phyloP scores from a whole-genome alignment of 139 green algal genomes.

The Desmodesmus armatus region DNA sequence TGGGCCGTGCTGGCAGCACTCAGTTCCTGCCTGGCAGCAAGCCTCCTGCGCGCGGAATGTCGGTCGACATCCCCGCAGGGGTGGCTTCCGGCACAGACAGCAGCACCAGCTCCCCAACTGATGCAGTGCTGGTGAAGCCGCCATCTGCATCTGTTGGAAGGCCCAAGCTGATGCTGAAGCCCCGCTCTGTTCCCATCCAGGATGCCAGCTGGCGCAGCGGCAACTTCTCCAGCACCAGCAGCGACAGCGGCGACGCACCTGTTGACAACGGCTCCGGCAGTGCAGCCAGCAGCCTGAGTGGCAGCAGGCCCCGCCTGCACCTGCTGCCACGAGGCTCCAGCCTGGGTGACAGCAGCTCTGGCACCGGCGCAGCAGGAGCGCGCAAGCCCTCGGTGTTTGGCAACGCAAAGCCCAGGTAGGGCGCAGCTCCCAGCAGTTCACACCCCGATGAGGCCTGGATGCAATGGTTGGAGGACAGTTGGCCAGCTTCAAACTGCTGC shows the following conservation, averaged over 20 bases:
- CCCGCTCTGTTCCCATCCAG: neutral
- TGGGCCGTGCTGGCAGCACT: neutral
- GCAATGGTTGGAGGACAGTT: no score
- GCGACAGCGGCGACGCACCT: conserved; percentile 7
- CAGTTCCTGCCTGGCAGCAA: neutral
- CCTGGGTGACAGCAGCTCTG: neutral
- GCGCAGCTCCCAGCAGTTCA: no score
- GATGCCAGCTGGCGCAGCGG: neutral
- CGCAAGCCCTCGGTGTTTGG: conserved; percentile 32
- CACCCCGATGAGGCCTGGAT: no score
- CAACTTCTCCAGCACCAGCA: conserved; percentile 15
- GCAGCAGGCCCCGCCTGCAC: conserved; percentile 5
- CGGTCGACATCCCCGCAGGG: no score
- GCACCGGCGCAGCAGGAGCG: neutral
- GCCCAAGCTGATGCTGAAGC: conserved; percentile 21
- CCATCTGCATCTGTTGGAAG: no score
- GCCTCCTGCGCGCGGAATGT: no score
- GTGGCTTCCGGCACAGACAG: no score
- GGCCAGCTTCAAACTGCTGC: no score
- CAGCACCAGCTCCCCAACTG: neutral
- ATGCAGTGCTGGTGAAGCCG: neutral
- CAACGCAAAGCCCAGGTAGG: conserved; percentile 11
- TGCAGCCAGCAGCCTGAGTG: conserved; percentile 9
- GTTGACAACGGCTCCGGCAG: conserved; percentile 5
- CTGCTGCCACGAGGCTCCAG: conserved; percentile 30